Evolutionary conservation across 192 early-diverging fungal genomes (phyloP).

Genomic region (Gaertneriomyces sp.): DNA sequence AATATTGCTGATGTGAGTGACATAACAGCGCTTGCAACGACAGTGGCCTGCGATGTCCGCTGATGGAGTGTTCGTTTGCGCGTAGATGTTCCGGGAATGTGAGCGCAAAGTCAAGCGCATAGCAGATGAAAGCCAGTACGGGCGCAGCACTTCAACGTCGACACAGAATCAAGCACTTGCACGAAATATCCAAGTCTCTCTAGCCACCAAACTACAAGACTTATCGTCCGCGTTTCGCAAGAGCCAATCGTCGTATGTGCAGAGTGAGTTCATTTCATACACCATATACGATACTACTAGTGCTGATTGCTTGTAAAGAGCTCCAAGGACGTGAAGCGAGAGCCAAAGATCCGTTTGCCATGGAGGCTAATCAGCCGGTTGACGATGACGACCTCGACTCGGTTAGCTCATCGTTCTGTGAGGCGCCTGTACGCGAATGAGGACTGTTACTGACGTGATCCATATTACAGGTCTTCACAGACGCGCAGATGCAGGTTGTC

Average conservation of each 20-base stretch:
- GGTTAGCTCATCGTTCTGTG: slow-evolving; percentile 26
- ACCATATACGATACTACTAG: background rate
- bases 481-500: slow-evolving; percentile 73
- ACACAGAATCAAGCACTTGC: slow-evolving; percentile 63
- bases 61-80: slow-evolving; percentile 12
- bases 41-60: background rate
- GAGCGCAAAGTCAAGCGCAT: slow-evolving; percentile 79
- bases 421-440: background rate
- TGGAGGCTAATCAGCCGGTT: slow-evolving; percentile 18
- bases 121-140: slow-evolving; percentile 42
- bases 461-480: slow-evolving; percentile 69
- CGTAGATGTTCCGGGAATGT: slow-evolving; percentile 75
- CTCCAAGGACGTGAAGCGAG: slow-evolving; percentile 38
- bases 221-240: slow-evolving; percentile 77
- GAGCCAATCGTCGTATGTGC: slow-evolving; percentile 81
- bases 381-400: slow-evolving; percentile 43
- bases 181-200: slow-evolving; percentile 82
- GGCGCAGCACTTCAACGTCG: background rate
- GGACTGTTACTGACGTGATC: too few species aligned
- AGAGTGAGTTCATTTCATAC: slow-evolving; percentile 52
- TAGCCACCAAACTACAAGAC: slow-evolving; percentile 89
- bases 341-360: slow-evolving; percentile 36
- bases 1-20: slow-evolving; percentile 73
- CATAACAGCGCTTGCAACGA: background rate
- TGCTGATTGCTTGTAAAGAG: slow-evolving; percentile 22